Conservation (phyloP, 768 basidiomycete genomes). For the Hericium alpestre region DNA sequence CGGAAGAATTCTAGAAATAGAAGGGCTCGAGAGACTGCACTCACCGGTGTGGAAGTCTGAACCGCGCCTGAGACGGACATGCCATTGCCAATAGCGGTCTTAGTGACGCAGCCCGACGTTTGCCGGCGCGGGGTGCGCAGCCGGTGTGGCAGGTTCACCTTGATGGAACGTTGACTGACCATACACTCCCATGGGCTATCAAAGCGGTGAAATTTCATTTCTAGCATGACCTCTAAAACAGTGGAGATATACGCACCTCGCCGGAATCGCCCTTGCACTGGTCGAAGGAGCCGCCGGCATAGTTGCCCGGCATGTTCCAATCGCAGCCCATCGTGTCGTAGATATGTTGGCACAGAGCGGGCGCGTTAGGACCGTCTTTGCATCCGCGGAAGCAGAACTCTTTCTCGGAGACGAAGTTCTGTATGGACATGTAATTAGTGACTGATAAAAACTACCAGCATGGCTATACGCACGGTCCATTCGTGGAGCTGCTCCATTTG, state of each 20-base stretch:
- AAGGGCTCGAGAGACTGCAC: background rate
- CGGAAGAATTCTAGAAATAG: background rate
- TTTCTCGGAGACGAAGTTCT: slow-evolving; percentile 52
- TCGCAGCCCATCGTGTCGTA: slow-evolving; percentile 44
- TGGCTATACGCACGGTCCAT: slow-evolving; percentile 46
- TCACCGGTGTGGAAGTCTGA: background rate
- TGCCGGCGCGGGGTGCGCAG: slow-evolving; percentile 44
- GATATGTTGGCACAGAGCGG: slow-evolving; percentile 51
- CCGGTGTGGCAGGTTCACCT: slow-evolving; percentile 44
- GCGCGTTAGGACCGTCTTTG: slow-evolving; percentile 39
- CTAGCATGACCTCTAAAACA: background rate
- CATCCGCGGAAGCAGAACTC: slow-evolving; percentile 70
- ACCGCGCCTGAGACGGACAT: slow-evolving; percentile 4
- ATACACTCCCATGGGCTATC: slow-evolving; percentile 59
- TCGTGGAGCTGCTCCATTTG: slow-evolving; percentile 53
- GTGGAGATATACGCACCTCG: slow-evolving; percentile 23
- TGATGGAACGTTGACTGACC: slow-evolving; percentile 58
- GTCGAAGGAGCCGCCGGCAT: slow-evolving; percentile 29
- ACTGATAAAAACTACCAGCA: no score
- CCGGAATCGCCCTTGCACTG: slow-evolving; percentile 41
- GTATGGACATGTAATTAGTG: no score
- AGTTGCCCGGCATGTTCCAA: slow-evolving; percentile 53
- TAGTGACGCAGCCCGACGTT: slow-evolving; percentile 51
- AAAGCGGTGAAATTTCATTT: background rate
- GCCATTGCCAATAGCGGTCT: slow-evolving; percentile 42